phyloP scores from a whole-genome alignment of 164 flowering plant species.

The Taxillus chinensis region DNA sequence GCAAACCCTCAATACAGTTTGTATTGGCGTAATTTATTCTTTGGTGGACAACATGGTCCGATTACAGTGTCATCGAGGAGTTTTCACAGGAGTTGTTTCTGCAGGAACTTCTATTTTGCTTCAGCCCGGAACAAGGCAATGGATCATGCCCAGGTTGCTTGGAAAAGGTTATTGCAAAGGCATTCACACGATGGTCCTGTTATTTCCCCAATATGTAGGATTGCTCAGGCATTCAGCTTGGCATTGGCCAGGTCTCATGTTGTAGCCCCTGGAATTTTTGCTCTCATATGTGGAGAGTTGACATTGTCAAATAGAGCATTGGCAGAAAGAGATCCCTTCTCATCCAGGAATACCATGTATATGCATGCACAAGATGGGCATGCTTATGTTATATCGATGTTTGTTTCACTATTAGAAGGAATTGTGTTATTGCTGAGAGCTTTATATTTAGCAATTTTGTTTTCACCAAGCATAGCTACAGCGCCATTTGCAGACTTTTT shows the following conservation, averaged over 20 bases:
- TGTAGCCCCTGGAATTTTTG: constrained; percentile 52
- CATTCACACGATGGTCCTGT: constrained; percentile 19
- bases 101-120: constrained; percentile 21
- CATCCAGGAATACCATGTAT: constrained; percentile 32
- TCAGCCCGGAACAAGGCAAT: constrained; percentile 25
- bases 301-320: constrained; percentile 38
- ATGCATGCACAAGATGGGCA: constrained; percentile 57
- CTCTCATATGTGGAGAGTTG: constrained; percentile 45
- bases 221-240: constrained; percentile 64
- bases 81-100: constrained; percentile 7
- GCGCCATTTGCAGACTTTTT: constrained; percentile 63
- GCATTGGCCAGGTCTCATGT: constrained; percentile 46
- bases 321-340: constrained; percentile 25
- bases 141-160: constrained; percentile 46
- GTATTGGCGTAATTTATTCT: constrained; percentile 16
- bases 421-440: constrained; percentile 48
- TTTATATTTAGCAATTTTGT: constrained; percentile 42
- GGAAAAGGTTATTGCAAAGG: constrained; percentile 37
- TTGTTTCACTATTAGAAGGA: constrained; percentile 34
- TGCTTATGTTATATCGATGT: constrained; percentile 31
- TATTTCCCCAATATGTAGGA: constrained; percentile 25
- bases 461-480: constrained; percentile 60
- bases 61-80: constrained; percentile 7
- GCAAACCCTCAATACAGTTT: constrained; percentile 21
- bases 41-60: constrained; percentile 17